Evolutionary conservation across 306 rosid genomes (phyloP), one percentile per base, ranked within the genome.

Genomic region (Delonix regia): DNA sequence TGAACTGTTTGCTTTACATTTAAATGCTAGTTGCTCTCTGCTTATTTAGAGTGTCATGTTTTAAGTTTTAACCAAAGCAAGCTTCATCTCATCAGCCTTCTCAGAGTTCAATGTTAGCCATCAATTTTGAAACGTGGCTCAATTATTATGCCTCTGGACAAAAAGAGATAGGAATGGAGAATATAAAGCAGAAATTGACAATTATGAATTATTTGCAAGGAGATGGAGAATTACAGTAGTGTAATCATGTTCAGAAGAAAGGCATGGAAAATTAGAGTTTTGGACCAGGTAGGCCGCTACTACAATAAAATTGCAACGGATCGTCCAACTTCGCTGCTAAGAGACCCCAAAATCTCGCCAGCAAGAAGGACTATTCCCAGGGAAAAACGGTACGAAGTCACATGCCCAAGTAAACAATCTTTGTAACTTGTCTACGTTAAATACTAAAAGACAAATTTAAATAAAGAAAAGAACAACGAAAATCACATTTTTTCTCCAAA

Each of bases 1-100:
- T 22, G 71, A 65, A 39, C 79, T 15, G 74, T 45, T 51, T 78
- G 74, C 52, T 51, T 30, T 16, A 38, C 30, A 47, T 81, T 64
- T 45, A 68, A 0, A 21, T 69, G 67, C 60, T 61, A 51, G 44
- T 71, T 34, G 42, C 47, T 56, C 27, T 38, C 5, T 38, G 70
- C 28, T 63, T 4, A n/a, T n/a, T n/a, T n/a, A 2, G 28, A 15
- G 9, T 42, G 33, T 63, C 39, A 13, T 38, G 10, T 51, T 18
- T n/a, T 9, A 4, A 38, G 10, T 42, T 15, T 61, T 25, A 25
- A 24, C 63, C 34, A 9, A 7, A 7, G 21, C 11, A 34, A 57
- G 9, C 38, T 30, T 30, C 44, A 15, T 51, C 24, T 53, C 28
- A 53, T 19, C 28, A 19, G 9, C 69, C 24, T 63, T 9, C 9